Evolutionary conservation across 352 stramenopile genomes (phyloP), one percentile per base, ranked within the genome.

Genomic region (Globisporangium polare): DNA sequence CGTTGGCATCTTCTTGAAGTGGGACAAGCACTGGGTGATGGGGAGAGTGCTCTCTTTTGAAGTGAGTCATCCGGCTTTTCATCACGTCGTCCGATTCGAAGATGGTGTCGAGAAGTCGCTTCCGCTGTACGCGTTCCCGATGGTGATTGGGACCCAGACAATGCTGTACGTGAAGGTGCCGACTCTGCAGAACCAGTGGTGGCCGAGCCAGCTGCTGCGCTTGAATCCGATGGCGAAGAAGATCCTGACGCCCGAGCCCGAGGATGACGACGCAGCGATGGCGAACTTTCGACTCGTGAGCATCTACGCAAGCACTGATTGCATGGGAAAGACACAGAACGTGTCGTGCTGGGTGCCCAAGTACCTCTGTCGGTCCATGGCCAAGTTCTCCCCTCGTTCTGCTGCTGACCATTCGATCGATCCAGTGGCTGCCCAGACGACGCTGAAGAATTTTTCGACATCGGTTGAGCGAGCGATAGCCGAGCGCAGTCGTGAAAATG

Each of bases 11-110:
- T 87, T 84, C 47, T 63, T 92, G 37, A 67, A 79, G 41, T 93
- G 82, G 83, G 81, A 95, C 52, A 84, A 89, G 43, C 76, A 89
- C 29, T 96, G 88, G 86, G 58, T 85, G 20, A 83, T 88, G 66
- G 88, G 84, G 3, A 77, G 80, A 41, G 74, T 93, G 0, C 56
- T 88, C 20, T 65, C 70, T 3, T 94, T 92, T 50, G 74, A 92
- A 53, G 64, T 75, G 5, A 68, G 50, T 0, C 58, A 83, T n/a
- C 65, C 77, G 12, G 55, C 72, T 15, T 79, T 85, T 58, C 69
- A 77, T 29, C 85, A 94, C 50, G 69, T 78, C 13, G 66, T 95
- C 35, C 77, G 66, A 7, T 94, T 92, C 52, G 72, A 88, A n/a
- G 85, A 95, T 53, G 82, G 81, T 8, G 71, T 74, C 4, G 72